Evolutionary conservation across 208 protist species (phyloP), one percentile per base, ranked within the genome.

Genomic region (Porcisia deanei): DNA sequence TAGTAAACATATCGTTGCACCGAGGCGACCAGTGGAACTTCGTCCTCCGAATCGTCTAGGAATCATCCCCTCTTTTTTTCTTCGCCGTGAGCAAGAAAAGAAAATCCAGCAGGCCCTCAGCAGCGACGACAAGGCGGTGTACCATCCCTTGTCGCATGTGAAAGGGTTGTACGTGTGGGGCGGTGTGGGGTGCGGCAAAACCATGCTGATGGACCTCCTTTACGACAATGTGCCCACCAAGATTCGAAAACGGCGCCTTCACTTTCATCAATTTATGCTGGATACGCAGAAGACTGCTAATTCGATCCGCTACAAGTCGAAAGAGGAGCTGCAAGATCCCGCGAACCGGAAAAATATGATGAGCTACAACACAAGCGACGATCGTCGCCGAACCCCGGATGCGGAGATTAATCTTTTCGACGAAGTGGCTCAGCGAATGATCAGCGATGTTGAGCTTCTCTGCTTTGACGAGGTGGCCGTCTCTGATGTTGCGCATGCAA

Each of bases 201-300:
- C 96, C 30, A 97, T 98, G 85, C 66, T 99, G 52, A 99, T 99
- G 98, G 97, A 99, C 73, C 73, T 99, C 12, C 92, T 99, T 63
- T 99, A 94, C 73, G 86, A 98, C 25, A 89, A 96, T 59, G 81
- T 75, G 5, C 90, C 94, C 9, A 9, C 76, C 0, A 80, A 85
- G 22, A 78, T 96, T 34, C 95, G 96, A 59, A 98, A 98, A 80
- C 83, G 81, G 37, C 88, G 97, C 45, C 89, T 98, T 55, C 98
- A 99, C 86, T 99, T 99, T 71, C 94, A 99, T 81, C 88, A 97
- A 61, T 99, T 99, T 70, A 99, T 99, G 97, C 79, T 99, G 3
- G 94, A 99, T 81, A 92, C 99, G 59, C 95, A 98, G 57, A 85
- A 88, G n/a, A 94, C 88, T 5, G 85, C 87, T 1, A 91, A 98